Conservation (phyloP, 495 filamentous ascomycete genomes). For the Viridothelium virens region DNA sequence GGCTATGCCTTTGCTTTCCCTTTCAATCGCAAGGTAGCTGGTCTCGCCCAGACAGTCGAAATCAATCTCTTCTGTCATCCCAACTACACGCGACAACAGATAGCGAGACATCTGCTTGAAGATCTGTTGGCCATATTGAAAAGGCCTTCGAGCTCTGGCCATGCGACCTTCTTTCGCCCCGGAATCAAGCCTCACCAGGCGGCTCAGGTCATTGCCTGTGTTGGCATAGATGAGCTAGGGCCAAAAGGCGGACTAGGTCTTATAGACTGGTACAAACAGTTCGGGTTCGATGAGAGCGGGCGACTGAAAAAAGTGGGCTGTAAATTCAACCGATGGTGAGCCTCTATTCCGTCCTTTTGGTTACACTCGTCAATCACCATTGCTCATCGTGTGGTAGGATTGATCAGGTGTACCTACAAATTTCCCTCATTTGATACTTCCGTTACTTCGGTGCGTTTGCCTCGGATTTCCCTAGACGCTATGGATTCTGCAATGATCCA, state of each 20-base stretch:
- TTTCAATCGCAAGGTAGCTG: slow-evolving; percentile 11
- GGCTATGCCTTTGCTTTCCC: slow-evolving; percentile 12
- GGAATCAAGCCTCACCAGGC: not conserved
- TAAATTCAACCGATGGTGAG: slow-evolving; percentile 13
- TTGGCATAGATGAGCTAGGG: slow-evolving; percentile 8
- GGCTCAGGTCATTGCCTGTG: slow-evolving; percentile 12
- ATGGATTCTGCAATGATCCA: no score
- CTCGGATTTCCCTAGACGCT: not conserved
- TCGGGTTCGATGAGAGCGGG: slow-evolving; percentile 14
- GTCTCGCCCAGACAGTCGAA: slow-evolving; percentile 13
- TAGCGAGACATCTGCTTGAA: slow-evolving; percentile 12
- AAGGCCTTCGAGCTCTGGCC: slow-evolving; percentile 2
- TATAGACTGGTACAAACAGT: slow-evolving; percentile 14
- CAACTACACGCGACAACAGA: slow-evolving; percentile 10
- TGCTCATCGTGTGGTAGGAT: not conserved
- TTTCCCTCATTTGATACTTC: not conserved
- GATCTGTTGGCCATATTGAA: slow-evolving; percentile 12
- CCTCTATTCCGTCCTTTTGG: not conserved
- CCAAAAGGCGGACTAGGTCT: slow-evolving; percentile 11
- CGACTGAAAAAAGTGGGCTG: slow-evolving; percentile 15
- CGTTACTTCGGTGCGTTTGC: not conserved
- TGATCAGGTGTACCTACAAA: slow-evolving; percentile 8
- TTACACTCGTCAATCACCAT: not conserved
- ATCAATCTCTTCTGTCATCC: slow-evolving; percentile 17
- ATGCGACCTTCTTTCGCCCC: slow-evolving; percentile 1